These are phyloP conservation scores for Aspergillus thermomutatus DNA, from an alignment of 2,329 filamentous ascomycete genomes.

Conservation along the genomic window DNA sequence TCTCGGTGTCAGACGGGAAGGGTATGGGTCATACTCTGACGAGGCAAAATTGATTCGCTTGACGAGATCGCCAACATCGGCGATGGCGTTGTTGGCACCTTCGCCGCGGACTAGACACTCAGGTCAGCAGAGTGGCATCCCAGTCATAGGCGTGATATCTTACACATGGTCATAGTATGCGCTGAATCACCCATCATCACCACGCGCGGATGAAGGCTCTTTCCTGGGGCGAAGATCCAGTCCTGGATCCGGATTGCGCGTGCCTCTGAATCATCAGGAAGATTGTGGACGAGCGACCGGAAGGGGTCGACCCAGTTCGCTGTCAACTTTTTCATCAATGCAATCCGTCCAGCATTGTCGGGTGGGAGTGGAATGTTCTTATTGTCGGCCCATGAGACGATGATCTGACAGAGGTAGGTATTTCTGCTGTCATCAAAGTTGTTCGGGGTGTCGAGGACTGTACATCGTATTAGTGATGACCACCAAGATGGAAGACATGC, in stretches of 20 bases:
- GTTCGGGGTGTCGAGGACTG: constrained; percentile 50
- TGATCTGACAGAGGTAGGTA: constrained; percentile 48
- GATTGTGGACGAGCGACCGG: constrained; percentile 37
- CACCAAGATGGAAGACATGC: constrained; percentile 11
- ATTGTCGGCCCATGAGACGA: constrained; percentile 50
- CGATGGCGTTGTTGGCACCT: constrained; percentile 56
- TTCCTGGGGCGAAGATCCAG: constrained; percentile 40
- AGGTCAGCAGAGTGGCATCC: not conserved
- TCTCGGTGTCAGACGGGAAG: not conserved
- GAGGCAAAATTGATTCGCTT: constrained; percentile 24
- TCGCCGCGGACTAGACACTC: constrained; percentile 52
- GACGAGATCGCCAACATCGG: constrained; percentile 49
- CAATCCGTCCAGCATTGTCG: constrained; percentile 37
- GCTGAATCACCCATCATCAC: constrained; percentile 55
- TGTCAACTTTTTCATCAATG: constrained; percentile 45
- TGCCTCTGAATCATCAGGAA: constrained; percentile 43
- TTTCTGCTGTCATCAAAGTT: constrained; percentile 36
- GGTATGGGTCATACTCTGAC: not conserved
- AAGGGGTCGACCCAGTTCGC: constrained; percentile 52
- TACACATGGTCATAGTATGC: constrained; percentile 61
- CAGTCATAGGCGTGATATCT: constrained; percentile 19
- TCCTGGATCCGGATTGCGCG: constrained; percentile 49
- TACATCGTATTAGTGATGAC: not conserved
- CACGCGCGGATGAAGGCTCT: constrained; percentile 37
- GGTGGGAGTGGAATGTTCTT: constrained; percentile 41